Evolutionary conservation across 2,329 filamentous ascomycete species (phyloP), one percentile per base, ranked within the genome.

Genomic region (Curvularia verruculosa): DNA sequence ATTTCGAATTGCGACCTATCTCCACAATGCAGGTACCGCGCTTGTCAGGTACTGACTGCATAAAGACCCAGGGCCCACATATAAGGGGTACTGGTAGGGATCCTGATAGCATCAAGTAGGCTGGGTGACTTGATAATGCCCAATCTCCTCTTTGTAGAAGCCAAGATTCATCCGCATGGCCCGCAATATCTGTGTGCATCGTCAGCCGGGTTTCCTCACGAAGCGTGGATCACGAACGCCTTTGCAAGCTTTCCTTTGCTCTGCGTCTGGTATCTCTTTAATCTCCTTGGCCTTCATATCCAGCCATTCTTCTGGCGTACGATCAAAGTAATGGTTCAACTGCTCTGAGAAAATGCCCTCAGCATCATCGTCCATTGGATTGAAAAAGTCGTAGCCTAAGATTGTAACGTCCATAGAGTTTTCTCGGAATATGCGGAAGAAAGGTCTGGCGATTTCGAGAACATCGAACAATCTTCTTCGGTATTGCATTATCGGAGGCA

Each of bases 311-410:
- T 58, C 28, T 12, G 55, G 48, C 3, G 49, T 53, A 18, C 44
- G 23, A 9, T 23, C 36, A 43, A 58, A 55, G 49, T 61, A 61
- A 21, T 53, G 39, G 23, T 58, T 58, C 28, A 61, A 37, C 24
- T 52, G 54, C 41, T 58, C 58, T n/a, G 52, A 50, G 12, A 49
- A 39, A 31, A 55, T 24, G 8, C 24, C 31, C 7, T 18, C n/a
- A 10, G 23, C 12, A 9, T 39, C 12, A 24, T 50, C 24, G 15
- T 40, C 40, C 6, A 44, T 26, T 26, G 49, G 43, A 21, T 49
- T 54, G 40, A 61, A 61, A 40, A 58, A 58, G 19, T 52, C 48
- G 28, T 56, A 52, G 41, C 58, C 58, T 10, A 61, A 19, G 3
- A 56, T 36, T 4, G 49, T 58, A 19, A 56, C 46, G 5, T 47